Evolutionary conservation across 371 early-diverging fungal species (phyloP), one percentile per base, ranked within the genome.

Genomic region (Circinella umbellata): DNA sequence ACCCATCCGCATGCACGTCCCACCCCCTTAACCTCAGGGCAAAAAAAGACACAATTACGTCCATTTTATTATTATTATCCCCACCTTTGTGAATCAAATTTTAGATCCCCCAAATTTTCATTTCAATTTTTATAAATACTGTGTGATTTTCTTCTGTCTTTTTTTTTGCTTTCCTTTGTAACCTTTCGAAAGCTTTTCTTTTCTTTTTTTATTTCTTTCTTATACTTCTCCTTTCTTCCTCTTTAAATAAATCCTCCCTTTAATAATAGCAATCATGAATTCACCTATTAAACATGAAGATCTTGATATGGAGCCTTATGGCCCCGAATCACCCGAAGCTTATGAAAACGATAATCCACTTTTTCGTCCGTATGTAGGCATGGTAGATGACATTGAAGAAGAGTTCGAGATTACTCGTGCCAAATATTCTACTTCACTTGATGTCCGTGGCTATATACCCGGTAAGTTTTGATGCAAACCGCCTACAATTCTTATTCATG

Each of bases 381-480:
- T 42, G 47, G 60, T 36, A 4, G 60, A 67, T 38, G 67, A 67
- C 4, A 36, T 60, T 4, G 59, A 39, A 4, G 67, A 67, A 27
- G 59, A 67, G 60, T 60, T 60, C 7, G 62, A 66, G 27, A 61
- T 66, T 8, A 49, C 63, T 53, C 64, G 63, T 63, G 48, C 62
- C 20, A 83, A 84, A 66, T 91, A 91, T 64, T 88, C 90, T 10
- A 91, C 91, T 47, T 88, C 89, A 11, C 80, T 88, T 6, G 91
- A 91, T 72, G 80, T 87, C 7, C 74, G 91, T 61, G 90, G 91
- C 34, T 90, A 86, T 71, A 87, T 91, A 73, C 90, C 91, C 65
- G 89, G 89, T 89, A 86, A 70, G 61, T 13, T 18, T 53, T 27
- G 34, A 36, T 63, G 38, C 17, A 46, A 27, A 27, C 27, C 27